A percentile compares a stretch with the other conserved stretches of the same genome.
Conservation (phyloP, 345 rosid genomes). For the Boechera divaricarpa region DNA sequence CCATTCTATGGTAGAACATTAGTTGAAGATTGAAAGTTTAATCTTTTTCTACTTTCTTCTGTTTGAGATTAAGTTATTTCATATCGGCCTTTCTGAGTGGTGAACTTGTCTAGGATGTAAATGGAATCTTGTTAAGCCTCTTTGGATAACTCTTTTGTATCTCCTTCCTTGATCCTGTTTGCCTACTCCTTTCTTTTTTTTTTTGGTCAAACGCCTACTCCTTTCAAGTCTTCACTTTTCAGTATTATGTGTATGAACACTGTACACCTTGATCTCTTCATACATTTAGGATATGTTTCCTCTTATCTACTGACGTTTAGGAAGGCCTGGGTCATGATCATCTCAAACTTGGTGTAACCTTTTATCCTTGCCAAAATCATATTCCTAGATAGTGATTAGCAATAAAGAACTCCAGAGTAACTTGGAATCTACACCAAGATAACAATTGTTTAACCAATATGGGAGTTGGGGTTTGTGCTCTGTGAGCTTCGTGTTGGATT, state of each 20-base stretch:
- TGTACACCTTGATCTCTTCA: not conserved
- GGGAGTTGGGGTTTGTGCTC: not conserved
- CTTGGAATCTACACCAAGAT: slow-evolving; percentile 3
- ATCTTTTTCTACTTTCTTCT: not conserved
- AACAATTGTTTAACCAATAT: not conserved
- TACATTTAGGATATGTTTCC: not conserved
- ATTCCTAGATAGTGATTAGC: not conserved
- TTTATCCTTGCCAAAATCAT: not conserved
- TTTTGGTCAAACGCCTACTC: too few species aligned
- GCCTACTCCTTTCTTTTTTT: too few species aligned
- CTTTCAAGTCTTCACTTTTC: too few species aligned
- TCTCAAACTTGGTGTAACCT: not conserved
- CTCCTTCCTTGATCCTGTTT: not conserved
- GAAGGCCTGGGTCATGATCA: not conserved
- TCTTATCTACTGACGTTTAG: not conserved
- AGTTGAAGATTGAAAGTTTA: not conserved
- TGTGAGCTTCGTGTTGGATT: slow-evolving; percentile 9
- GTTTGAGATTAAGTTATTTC: not conserved
- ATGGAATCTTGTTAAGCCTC: not conserved
- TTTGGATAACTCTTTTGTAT: not conserved
- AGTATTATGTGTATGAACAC: too few species aligned
- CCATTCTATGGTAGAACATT: too few species aligned
- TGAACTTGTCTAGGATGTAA: not conserved
- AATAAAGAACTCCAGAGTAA: not conserved
- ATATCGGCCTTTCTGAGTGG: not conserved